phyloP scores from a whole-genome alignment of 177 flowering plant species.

The Telopea speciosissima region DNA sequence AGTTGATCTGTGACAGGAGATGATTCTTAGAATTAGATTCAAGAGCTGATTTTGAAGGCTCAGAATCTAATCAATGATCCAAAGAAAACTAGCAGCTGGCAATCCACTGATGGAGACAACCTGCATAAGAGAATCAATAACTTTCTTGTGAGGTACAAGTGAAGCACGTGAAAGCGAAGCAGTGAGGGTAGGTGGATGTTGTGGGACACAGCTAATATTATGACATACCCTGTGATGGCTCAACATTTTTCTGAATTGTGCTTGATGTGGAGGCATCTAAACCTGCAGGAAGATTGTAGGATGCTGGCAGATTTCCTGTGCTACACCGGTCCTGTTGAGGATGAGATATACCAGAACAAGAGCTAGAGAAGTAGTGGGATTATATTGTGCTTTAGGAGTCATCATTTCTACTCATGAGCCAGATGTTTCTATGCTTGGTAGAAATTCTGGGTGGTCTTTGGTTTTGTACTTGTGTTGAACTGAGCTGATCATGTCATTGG shows the following conservation, averaged over 20 bases:
- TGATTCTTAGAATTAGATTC: constrained; percentile 1
- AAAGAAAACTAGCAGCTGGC: neutral
- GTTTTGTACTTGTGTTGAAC: neutral
- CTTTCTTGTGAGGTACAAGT: constrained; percentile 10
- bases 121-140: constrained; percentile 16
- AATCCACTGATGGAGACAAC: constrained; percentile 5
- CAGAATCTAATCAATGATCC: neutral
- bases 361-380: neutral
- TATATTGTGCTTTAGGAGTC: neutral
- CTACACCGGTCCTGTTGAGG: neutral
- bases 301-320: neutral
- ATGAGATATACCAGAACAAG: constrained; percentile 1
- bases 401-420: neutral
- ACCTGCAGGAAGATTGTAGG: neutral
- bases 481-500: neutral
- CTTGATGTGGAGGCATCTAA: constrained; percentile 1
- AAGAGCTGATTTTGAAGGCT: neutral
- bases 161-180: neutral
- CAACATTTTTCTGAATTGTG: neutral
- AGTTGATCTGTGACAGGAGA: neutral
- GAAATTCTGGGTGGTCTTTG: neutral
- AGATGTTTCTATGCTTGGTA: neutral
- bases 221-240: constrained; percentile 6
- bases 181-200: constrained; percentile 1
- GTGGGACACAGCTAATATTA: neutral